Percentiles rank a stretch among this genome's conserved stretches.
These are phyloP conservation scores for Alternaria metachromatica DNA, from an alignment of 2,329 filamentous ascomycete genomes.

Conservation along the genomic window DNA sequence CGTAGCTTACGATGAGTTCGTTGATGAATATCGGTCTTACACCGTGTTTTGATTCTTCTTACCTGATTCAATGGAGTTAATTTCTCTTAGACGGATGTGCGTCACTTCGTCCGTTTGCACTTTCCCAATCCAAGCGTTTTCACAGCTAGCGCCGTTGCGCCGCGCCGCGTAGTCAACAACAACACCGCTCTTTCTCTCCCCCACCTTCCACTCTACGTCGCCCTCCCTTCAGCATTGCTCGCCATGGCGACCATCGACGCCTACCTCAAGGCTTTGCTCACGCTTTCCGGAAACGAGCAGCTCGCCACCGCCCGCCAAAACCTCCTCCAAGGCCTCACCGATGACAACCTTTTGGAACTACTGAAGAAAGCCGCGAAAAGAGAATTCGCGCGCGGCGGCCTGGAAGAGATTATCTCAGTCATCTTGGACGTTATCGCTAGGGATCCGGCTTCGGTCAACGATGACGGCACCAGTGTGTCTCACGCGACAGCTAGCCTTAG, in stretches of 20 bases:
- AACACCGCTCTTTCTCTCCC: background rate
- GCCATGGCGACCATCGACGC: background rate
- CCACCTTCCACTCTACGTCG: no score
- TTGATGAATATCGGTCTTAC: background rate
- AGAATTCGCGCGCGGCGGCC: background rate
- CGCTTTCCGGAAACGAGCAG: background rate
- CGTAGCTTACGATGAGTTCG: background rate
- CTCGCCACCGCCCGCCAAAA: background rate
- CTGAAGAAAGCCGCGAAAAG: background rate
- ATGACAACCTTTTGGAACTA: background rate
- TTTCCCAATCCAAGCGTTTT: background rate
- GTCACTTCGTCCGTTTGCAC: background rate
- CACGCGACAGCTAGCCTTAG: background rate
- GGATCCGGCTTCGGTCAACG: background rate
- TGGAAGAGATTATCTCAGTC: background rate
- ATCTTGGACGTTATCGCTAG: background rate
- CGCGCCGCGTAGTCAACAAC: background rate
- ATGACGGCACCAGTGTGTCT: no score
- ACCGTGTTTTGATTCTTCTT: background rate
- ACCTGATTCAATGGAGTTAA: background rate
- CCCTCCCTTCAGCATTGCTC: fast-evolving
- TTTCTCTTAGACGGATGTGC: background rate
- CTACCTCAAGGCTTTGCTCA: background rate
- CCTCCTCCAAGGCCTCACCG: background rate
- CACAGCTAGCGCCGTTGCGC: no score